phyloP scores from a whole-genome alignment of 1,284 basidiomycete species.

The Microbotryum silenes-acaulis region DNA sequence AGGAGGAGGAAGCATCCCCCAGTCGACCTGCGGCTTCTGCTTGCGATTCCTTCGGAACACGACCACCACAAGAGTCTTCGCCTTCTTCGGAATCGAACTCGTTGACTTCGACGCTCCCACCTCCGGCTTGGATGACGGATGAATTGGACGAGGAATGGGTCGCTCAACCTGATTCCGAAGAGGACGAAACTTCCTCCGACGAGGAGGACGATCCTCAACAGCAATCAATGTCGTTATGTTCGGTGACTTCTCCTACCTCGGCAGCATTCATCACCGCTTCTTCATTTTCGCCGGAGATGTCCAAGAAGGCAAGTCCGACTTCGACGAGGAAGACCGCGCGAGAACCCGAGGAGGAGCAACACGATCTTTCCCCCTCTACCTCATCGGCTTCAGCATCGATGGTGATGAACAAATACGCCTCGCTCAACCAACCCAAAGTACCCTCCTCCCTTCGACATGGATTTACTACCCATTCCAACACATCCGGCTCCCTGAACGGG shows the following conservation, averaged over 20 bases:
- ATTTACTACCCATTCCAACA: constrained; percentile 9
- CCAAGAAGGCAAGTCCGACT: not conserved
- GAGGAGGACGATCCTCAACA: not conserved
- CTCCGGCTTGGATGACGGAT: constrained; percentile 5
- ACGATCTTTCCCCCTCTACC: not conserved
- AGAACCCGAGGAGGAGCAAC: not conserved
- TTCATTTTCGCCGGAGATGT: not conserved
- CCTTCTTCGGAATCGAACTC: too few species aligned
- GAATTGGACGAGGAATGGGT: constrained; percentile 10
- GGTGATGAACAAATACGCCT: not conserved
- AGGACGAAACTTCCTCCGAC: not conserved
- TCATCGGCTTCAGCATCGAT: not conserved
- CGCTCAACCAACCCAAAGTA: constrained; percentile 18
- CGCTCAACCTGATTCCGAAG: not conserved
- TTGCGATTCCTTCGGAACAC: too few species aligned
- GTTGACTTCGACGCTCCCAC: too few species aligned
- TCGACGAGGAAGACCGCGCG: not conserved
- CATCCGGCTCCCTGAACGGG: not conserved
- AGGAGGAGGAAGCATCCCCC: too few species aligned
- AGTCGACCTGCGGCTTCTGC: too few species aligned
- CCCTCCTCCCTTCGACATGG: constrained; percentile 19
- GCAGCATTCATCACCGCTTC: not conserved
- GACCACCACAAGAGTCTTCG: too few species aligned
- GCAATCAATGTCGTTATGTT: not conserved
- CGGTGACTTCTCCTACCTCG: not conserved